Base-by-base conservation (phyloP, 2,329 filamentous ascomycete genomes). In the Beauveria bassiana region DNA sequence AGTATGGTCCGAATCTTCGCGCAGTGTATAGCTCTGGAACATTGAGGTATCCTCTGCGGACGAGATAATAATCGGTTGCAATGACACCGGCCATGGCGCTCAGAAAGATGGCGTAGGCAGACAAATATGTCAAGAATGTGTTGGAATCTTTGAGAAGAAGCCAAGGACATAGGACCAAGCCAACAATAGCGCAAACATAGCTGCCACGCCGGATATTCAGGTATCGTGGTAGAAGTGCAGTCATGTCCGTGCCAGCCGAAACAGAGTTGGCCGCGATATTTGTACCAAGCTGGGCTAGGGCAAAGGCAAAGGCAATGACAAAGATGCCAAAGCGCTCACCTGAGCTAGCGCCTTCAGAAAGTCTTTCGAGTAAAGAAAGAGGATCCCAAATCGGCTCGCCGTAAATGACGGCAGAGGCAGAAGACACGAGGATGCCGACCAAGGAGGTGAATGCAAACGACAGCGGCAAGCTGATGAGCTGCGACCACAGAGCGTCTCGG, bases 11-110 rank as follows among this genome's bases (percentile, higher is more conserved):
- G 0, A 75, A 77, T 59, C 78, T 80, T 59, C 85, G 84, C 10
- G 83, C 87, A 55, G 88, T 87, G 77, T 96, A 97, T 0, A 97
- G 82, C 61, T 91, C 86, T 68, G 85, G 86, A 65, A 93, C 79
- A 65, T 93, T 85, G 3, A 95, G 79, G 72, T 92, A 96, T 7
- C 93, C 93, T 63, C 82, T 86, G 62, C 93, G 88, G 4, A 96
- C 90, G 59, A 88, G 63, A 73, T 96, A 97, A 78, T 97, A 97
- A 73, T 97, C 93, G 66, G 81, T 84, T 63, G 91, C 79, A 77
- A 96, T 95, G 65, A 96, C 91, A n/a, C 93, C 93, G 0, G 91
- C 92, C 65, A 97, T 96, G 50, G 89, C 91, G 62, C 89, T 93
- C 16, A 97, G 82, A 75, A 97, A 97, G 61, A 97, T 91, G 3